phyloP scores from a whole-genome alignment of 2,329 filamentous ascomycete species.

The Alternaria consortialis region DNA sequence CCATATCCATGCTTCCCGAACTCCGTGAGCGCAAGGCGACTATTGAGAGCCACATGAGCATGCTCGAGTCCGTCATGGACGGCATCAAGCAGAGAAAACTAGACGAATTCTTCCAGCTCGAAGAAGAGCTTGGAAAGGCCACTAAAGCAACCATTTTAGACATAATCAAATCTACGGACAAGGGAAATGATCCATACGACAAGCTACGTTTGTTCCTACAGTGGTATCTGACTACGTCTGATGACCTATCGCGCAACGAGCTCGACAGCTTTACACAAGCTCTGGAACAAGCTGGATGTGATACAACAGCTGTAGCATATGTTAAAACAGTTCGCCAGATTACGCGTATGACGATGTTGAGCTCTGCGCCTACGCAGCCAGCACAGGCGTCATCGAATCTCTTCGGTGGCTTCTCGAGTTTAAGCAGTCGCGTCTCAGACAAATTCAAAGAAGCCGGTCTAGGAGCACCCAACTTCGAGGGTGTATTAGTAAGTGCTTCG shows the following conservation, averaged over 20 bases:
- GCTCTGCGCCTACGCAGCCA: conserved; percentile 76
- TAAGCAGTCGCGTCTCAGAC: conserved; percentile 91
- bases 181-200: conserved; percentile 84
- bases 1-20: conserved; percentile 91
- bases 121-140: conserved; percentile 90
- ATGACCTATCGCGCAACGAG: conserved; percentile 82
- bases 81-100: conserved; percentile 72
- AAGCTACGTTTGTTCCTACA: conserved; percentile 96
- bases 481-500: conserved; percentile 66
- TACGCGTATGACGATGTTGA: conserved; percentile 98
- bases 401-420: conserved; percentile 91
- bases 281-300: conserved; percentile 76
- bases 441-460: conserved; percentile 92
- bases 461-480: conserved; percentile 82
- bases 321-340: conserved; percentile 84
- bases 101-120: conserved; percentile 94
- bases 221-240: conserved; percentile 88
- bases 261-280: conserved; percentile 88
- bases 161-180: conserved; percentile 79
- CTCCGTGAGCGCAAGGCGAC: conserved; percentile 83
- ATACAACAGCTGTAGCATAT: conserved; percentile 82
- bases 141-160: conserved; percentile 77
- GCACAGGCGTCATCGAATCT: conserved; percentile 76
- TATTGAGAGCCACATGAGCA: conserved; percentile 92
- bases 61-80: conserved; percentile 66